Conservation (phyloP, 495 filamentous ascomycete genomes). For the Talaromyces adpressus region DNA sequence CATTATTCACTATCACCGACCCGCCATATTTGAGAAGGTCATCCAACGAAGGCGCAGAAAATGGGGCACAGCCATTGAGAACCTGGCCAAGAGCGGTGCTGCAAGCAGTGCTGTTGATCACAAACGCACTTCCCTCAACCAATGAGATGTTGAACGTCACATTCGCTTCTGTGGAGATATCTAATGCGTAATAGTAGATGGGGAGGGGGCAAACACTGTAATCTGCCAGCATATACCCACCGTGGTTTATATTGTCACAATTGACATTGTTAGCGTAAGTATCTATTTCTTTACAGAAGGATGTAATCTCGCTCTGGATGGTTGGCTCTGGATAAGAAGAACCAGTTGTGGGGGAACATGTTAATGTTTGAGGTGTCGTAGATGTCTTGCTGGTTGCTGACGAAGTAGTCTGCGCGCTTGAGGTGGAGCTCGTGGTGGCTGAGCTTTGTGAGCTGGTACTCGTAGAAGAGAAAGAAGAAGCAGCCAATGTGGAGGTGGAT, state of each 20-base stretch:
- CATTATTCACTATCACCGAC: conserved; percentile 1
- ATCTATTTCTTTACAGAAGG: not conserved
- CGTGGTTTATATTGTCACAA: conserved; percentile 3
- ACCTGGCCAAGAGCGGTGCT: not conserved
- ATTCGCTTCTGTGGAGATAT: not conserved
- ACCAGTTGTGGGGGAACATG: not conserved
- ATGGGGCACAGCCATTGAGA: conserved; percentile 3
- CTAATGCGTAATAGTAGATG: not conserved
- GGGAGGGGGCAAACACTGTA: not conserved
- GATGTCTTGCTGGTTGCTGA: not conserved
- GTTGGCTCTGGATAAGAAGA: not conserved
- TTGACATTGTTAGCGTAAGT: not conserved
- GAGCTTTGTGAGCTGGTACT: not conserved
- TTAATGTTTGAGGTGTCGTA: not conserved
- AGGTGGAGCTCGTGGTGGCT: not conserved
- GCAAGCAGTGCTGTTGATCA: conserved; percentile 4
- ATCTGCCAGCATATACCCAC: conserved; percentile 1
- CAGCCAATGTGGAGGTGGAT: not conserved
- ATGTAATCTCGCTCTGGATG: not conserved
- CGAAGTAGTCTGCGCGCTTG: not conserved
- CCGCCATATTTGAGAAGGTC: not conserved
- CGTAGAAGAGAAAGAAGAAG: not conserved
- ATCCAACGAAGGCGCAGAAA: not conserved
- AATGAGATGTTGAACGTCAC: conserved; percentile 2
- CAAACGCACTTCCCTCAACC: not conserved